phyloP scores from a whole-genome alignment of 2,329 filamentous ascomycete genomes.

The Cordyceps cateniannulata region DNA sequence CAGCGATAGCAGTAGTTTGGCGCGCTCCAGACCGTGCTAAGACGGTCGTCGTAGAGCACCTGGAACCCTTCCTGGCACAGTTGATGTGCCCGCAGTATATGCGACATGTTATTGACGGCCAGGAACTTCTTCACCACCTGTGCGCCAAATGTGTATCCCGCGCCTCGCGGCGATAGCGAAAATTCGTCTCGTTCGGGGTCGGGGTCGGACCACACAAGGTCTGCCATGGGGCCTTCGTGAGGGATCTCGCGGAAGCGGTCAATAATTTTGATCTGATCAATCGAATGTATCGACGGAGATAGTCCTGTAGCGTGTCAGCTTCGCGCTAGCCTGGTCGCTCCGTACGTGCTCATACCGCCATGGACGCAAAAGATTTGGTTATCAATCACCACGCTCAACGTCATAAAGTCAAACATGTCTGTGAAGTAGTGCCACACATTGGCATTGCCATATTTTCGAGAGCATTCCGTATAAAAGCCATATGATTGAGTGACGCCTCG shows the following conservation, averaged over 20 bases:
- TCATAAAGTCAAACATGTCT: conserved; percentile 97
- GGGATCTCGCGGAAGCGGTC: conserved; percentile 98
- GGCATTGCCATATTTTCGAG: conserved; percentile 97
- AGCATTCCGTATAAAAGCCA: conserved; percentile 98
- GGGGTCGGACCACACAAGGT: conserved; percentile 96
- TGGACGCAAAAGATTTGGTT: conserved; percentile 99
- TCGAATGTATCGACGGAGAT: conserved; percentile 88
- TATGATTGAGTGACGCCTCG: conserved; percentile 99
- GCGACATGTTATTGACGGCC: conserved; percentile 94
- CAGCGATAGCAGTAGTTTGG: conserved; percentile 95
- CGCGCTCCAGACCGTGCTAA: conserved; percentile 97
- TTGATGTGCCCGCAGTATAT: conserved; percentile 96
- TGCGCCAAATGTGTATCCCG: conserved; percentile 94
- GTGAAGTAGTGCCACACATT: conserved; percentile 99
- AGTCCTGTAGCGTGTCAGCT: conserved; percentile 45
- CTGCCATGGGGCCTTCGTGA: conserved; percentile 98
- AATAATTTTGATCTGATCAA: conserved; percentile 99
- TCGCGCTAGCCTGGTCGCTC: background rate
- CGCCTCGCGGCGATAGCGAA: conserved; percentile 83
- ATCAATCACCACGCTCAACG: conserved; percentile 93
- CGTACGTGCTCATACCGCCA: conserved; percentile 50
- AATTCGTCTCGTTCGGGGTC: conserved; percentile 98
- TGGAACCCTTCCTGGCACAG: conserved; percentile 97
- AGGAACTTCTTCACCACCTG: conserved; percentile 98
- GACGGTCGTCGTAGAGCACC: conserved; percentile 86